Evolutionary conservation across 805 yeast species (phyloP), one percentile per base, ranked within the genome.

Genomic region (Saccharomycopsis sp.): DNA sequence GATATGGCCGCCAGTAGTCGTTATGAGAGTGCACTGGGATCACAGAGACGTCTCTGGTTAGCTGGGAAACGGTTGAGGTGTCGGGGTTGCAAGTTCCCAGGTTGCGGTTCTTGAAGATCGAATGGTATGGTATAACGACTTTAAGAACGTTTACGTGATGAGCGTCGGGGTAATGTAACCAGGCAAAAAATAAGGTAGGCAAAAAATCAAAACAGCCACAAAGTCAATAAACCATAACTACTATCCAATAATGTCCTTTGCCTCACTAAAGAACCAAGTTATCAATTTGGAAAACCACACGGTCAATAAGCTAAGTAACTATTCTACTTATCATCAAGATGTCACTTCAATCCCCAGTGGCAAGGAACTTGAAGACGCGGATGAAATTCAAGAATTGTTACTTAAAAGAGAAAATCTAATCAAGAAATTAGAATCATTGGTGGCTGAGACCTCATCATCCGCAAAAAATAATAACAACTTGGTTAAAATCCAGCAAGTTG

Each of bases 401-500:
- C 17, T 30, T 15, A 42, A 46, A 23, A 36, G 49, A 8, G 45
- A 40, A 21, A 39, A 44, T 25, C 29, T 44, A 10, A 20, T 44
- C 21, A 35, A 37, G 18, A 44, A 44, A 18, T 27, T 46, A 10
- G 39, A 34, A 15, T 40, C 40, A 9, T n/a, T n/a, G n/a, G 31
- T 42, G 3, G 37, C 74, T 15, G 84, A 82, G 35, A 61, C 71
- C 1, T 77, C 69, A 42, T 64, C 72, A 21, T 59, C 67, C 13
- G 69, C 81, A 5, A 70, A 14, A n/a, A 29, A 29, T n/a, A 31
- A 31, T 31, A 14, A 64, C 71, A 21, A 59, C 67, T 13, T 69
- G 1, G 73, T 92, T 0, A 82, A 82, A 56, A 58, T 77, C 32
- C 89, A 82, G 52, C 97, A 88, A 56, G 61, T 87, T 35, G 75